Evolutionary conservation across 106 monocot genomes (phyloP).

Genomic region (Chionographis japonica): DNA sequence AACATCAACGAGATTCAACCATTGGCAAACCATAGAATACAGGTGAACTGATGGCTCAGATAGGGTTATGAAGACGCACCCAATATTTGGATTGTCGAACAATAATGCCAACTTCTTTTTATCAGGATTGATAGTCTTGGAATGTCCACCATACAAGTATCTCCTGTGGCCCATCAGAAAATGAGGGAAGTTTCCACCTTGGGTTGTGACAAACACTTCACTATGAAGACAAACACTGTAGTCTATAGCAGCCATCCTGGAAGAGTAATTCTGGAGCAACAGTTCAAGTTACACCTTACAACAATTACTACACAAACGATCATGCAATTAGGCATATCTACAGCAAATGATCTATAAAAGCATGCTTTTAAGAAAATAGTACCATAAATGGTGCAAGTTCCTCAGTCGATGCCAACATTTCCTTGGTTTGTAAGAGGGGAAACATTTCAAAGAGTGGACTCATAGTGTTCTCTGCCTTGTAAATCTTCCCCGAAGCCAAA

Average conservation of each 20-base stretch:
- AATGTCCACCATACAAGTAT: slow-evolving; percentile 82
- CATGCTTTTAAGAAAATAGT: not conserved
- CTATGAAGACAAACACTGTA: slow-evolving; percentile 93
- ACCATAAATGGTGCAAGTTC: slow-evolving; percentile 96
- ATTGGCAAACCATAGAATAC: not conserved
- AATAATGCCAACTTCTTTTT: slow-evolving; percentile 85
- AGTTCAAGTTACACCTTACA: slow-evolving; percentile 2
- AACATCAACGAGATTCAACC: not conserved
- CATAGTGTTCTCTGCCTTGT: slow-evolving; percentile 86
- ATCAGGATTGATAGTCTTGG: slow-evolving; percentile 97
- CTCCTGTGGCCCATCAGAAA: slow-evolving; percentile 92
- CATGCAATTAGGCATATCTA: not conserved
- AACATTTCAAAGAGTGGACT: slow-evolving; percentile 95
- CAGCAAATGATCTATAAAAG: too few species aligned
- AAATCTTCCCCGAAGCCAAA: slow-evolving; percentile 96
- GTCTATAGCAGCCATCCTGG: slow-evolving; percentile 97
- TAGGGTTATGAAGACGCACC: slow-evolving; percentile 35
- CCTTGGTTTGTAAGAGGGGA: slow-evolving; percentile 94
- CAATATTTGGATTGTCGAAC: slow-evolving; percentile 84
- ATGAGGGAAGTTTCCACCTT: slow-evolving; percentile 99
- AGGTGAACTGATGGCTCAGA: not conserved
- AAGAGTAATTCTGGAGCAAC: slow-evolving; percentile 75
- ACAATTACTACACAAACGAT: not conserved
- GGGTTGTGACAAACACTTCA: slow-evolving; percentile 97
- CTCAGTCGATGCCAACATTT: slow-evolving; percentile 70